Evolutionary conservation across 2,329 filamentous ascomycete genomes (phyloP), one percentile per base, ranked within the genome.

Genomic region (Bertia moriformis): DNA sequence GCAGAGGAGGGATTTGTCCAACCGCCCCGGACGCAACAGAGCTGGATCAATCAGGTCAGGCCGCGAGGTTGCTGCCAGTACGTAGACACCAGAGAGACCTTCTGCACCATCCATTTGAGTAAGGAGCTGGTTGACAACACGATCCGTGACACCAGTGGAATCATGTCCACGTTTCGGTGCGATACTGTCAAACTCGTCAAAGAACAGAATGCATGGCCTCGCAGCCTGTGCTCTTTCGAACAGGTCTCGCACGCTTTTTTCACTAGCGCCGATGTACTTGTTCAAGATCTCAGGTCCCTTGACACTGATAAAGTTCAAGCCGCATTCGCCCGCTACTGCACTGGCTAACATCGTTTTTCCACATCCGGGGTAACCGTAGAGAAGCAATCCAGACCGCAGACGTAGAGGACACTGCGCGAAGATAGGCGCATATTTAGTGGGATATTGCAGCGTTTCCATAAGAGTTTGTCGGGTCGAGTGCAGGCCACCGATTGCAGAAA

Each of bases 81-180:
- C 91, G 50, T 98, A 98, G 0, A 98, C 93, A 2, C 91, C 91
- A 1, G 81, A 87, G 3, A 98, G 63, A 0, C 91, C 93, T 58
- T 98, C 93, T 0, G 91, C 91, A 52, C 91, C 91, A 52, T 98
- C 91, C 91, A 98, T 98, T 58, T 96, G 89, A 1, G 93, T 98
- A 10, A 98, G 71, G 41, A 98, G 76, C 65, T 98, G 93, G 56
- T 98, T 98, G 49, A 98, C 91, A 0, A 98, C 93, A 27, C 93
- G 78, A 58, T 98, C 93, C 1, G 91, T 98, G n/a, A 98, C 93
- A 46, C 93, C 91, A 0, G 91, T 98, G 2, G 83, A 91, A 56
- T 98, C 93, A 54, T 98, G 91, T 0, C 91, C 91, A 61, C 91
- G 75, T 60, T 96, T 98, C 2, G 91, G 91, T 0, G 93, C 93